Conservation (phyloP, 1,139 yeast genomes). For the Saccharomyces pastorianus region DNA sequence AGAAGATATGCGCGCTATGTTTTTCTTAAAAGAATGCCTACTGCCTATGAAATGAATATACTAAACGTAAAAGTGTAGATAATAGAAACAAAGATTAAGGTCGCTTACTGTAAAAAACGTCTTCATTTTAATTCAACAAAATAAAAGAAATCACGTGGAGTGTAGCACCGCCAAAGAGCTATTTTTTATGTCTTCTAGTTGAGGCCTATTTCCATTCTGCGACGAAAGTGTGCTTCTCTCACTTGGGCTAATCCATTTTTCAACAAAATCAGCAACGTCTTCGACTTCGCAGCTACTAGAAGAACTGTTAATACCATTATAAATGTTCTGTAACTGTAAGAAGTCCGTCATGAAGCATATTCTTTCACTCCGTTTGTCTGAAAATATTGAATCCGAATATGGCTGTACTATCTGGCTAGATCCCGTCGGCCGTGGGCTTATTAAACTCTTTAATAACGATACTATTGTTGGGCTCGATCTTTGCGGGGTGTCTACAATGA, state of each 20-base stretch:
- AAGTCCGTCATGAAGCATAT: slow-evolving; percentile 19
- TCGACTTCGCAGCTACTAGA: slow-evolving; percentile 16
- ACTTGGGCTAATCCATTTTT: slow-evolving; percentile 19
- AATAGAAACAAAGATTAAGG: neutral
- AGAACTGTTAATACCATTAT: slow-evolving; percentile 16
- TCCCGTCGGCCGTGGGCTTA: neutral
- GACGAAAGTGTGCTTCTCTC: slow-evolving; percentile 1
- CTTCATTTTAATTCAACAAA: neutral
- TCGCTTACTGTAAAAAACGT: neutral
- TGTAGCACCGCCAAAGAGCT: slow-evolving; percentile 5
- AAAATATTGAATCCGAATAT: neutral
- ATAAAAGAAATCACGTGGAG: slow-evolving; percentile 1
- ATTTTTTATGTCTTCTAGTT: neutral
- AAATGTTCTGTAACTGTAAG: slow-evolving; percentile 16
- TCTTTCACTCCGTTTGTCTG: neutral
- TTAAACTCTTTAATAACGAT: slow-evolving; percentile 5
- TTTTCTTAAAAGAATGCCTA: neutral
- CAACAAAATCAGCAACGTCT: slow-evolving; percentile 17
- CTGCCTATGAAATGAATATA: neutral
- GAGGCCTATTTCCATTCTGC: neutral
- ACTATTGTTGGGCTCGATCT: slow-evolving; percentile 3
- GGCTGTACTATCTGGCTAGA: slow-evolving; percentile 6
- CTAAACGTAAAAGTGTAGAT: neutral
- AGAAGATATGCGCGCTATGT: neutral
- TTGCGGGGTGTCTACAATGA: slow-evolving; percentile 21